Base-by-base conservation (phyloP, 257 asterid genomes). In the Voacanga thouarsii region DNA sequence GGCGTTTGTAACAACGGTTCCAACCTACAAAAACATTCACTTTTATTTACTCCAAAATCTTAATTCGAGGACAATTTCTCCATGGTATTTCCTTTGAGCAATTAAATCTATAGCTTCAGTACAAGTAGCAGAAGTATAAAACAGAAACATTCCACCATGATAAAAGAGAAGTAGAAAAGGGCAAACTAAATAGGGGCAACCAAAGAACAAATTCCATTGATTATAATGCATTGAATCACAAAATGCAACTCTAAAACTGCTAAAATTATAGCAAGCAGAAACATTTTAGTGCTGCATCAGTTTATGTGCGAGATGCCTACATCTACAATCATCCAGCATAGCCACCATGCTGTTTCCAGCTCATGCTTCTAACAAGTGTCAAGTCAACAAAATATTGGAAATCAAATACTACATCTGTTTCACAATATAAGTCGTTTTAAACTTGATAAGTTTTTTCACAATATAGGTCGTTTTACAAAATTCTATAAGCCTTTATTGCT, bases 1-100 rank as follows among this genome's bases (percentile, higher is more conserved):
- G 47, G 93, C 87, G 81, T 94, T 94, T 74, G 98, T 94, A 77
- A 85, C 88, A 16, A 86, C 79, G 0, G 98, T 94, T 71, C 97
- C 98, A 82, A 91, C 97, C 98, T 92, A 79, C 49, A 68, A 78
- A 82, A 50, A 49, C 45, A 82, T 47, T 23, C 44, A 45, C 12
- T 44, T 70, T 64, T 21, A 71, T 23, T 57, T 21, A 41, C 68
- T 45, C 76, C 33, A 49, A 15, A 49, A 28, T 56, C 56, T 39
- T 7, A 69, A 69, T 21, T 55, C 50, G 39, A 50, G 75, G 28
- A 72, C n/a, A 53, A 12, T 26, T 39, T 51, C 23, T 60, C 9
- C 50, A 44, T 45, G 57, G 6, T 45, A 65, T 39, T 15, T 39
- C 3, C 12, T 7, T 33, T 28, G 26, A 51, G 69, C 37, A 67